Base-by-base conservation (phyloP, 2,329 filamentous ascomycete species). In the Cercospora janseana region DNA sequence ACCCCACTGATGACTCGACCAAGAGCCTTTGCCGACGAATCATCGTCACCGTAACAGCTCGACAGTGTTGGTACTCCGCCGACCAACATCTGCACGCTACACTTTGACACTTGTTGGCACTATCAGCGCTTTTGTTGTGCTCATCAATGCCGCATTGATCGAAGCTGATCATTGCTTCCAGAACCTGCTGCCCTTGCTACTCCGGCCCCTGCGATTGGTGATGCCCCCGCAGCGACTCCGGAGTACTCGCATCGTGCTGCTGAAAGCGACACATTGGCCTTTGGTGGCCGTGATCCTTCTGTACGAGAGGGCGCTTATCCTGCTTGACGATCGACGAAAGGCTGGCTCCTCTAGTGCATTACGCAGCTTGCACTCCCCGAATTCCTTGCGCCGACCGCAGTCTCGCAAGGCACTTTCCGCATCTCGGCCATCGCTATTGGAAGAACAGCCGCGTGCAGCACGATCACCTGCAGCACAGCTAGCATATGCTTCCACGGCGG, bases 111-210 rank as follows among this genome's bases (percentile, higher is more conserved):
- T 46, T 16, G 44, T 46, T 46, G 44, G 44, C 31, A 46, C 31
- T 46, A 27, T 43, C 35, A 21, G 37, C 37, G 21, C 18, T 46
- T 37, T 48, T 15, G 20, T n/a, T 47, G 34, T 15, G 28, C 15
- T 12, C 20, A 27, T 32, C 27, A 20, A 15, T 16, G 23, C 12
- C 15, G 29, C 3, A 29, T 49, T 34, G 40, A 10, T 32, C 10
- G 29, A 18, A 51, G 53, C 59, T 57, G 52, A 56, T 52, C 27
- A 15, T 32, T 49, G 37, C 24, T 45, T 50, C 29, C 55, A 81
- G 79, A 93, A 92, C 66, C 78, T 93, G 29, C 73, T 92, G 35
- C 84, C 87, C 6, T 75, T 91, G 48, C 70, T 85, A 54, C 83
- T 91, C 63, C 80, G 87, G 12, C 88, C 88, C 0, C 75, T 89